phyloP scores from a whole-genome alignment of 768 basidiomycete species.

The Mycena chlorophos region DNA sequence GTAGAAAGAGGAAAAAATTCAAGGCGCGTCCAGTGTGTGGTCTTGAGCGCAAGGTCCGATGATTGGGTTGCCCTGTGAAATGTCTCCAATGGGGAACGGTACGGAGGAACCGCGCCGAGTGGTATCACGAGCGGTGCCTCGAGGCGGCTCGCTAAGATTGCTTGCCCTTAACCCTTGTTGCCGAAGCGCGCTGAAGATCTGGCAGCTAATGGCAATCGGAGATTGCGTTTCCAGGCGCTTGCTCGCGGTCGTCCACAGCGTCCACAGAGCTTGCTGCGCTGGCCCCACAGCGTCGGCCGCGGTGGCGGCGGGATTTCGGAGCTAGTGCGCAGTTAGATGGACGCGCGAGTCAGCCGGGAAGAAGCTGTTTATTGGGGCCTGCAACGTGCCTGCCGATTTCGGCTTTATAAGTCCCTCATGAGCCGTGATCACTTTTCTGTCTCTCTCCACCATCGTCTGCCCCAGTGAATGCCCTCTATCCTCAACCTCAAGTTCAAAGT shows the following conservation, averaged over 20 bases:
- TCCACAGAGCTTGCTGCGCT: background rate
- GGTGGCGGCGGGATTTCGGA: background rate
- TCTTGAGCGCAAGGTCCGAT: background rate
- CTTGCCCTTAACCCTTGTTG: slow-evolving; percentile 1
- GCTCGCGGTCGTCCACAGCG: background rate
- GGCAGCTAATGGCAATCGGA: background rate
- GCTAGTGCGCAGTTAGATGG: background rate
- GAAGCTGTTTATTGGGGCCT: background rate
- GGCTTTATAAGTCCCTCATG: slow-evolving; percentile 1
- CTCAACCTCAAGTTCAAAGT: slow-evolving; percentile 67
- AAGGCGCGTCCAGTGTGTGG: background rate
- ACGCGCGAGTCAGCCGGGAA: background rate
- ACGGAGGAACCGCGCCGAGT: background rate
- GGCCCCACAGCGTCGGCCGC: background rate
- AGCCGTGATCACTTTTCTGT: slow-evolving; percentile 6
- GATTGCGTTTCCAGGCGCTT: background rate
- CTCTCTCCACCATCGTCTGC: slow-evolving; percentile 2
- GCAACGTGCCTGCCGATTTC: slow-evolving; percentile 1
- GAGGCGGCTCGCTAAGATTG: slow-evolving; percentile 1
- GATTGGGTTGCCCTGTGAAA: slow-evolving; percentile 2
- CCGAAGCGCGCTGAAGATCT: background rate
- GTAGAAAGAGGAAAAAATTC: background rate
- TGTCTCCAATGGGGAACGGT: background rate
- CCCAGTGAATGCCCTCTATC: slow-evolving; percentile 52
- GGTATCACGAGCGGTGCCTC: background rate